Conservation (phyloP, 2,329 filamentous ascomycete species). For the Colletotrichum paranaense region DNA sequence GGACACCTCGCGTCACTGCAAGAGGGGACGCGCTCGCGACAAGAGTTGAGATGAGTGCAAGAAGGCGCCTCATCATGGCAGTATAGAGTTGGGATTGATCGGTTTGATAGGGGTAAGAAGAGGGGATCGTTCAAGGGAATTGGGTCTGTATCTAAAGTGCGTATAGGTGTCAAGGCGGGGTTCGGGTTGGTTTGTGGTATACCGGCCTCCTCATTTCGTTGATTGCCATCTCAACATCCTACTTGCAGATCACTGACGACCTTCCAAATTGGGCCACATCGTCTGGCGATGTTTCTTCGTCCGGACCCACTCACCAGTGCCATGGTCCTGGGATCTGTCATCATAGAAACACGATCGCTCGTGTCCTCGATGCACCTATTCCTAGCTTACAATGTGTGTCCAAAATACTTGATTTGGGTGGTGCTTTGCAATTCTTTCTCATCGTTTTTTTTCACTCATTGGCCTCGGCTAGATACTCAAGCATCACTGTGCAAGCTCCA, state of each 20-base stretch:
- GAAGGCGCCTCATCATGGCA: constrained; percentile 2
- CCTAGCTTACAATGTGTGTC: neutral
- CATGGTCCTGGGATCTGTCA: constrained; percentile 47
- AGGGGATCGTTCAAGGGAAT: neutral
- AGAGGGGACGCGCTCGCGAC: constrained; percentile 22
- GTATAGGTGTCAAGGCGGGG: neutral
- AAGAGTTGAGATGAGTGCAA: neutral
- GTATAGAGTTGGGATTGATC: too few species aligned
- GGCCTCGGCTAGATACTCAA: too few species aligned
- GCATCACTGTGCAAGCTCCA: too few species aligned
- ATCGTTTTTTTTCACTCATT: too few species aligned
- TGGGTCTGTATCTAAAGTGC: neutral
- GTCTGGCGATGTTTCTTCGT: neutral
- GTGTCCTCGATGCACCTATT: neutral
- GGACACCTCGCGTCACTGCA: neutral
- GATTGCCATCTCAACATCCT: constrained; percentile 3
- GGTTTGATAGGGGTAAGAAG: neutral
- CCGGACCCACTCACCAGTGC: neutral
- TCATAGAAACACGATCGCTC: constrained; percentile 50
- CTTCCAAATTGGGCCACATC: constrained; percentile 14
- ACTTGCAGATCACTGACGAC: constrained; percentile 23
- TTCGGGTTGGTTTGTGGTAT: neutral
- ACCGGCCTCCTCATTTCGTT: constrained; percentile 22
- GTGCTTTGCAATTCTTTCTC: too few species aligned
- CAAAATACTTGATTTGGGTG: too few species aligned